Evolutionary conservation across 306 rosid species (phyloP).

Genomic region (Heteromeles arbutifolia): DNA sequence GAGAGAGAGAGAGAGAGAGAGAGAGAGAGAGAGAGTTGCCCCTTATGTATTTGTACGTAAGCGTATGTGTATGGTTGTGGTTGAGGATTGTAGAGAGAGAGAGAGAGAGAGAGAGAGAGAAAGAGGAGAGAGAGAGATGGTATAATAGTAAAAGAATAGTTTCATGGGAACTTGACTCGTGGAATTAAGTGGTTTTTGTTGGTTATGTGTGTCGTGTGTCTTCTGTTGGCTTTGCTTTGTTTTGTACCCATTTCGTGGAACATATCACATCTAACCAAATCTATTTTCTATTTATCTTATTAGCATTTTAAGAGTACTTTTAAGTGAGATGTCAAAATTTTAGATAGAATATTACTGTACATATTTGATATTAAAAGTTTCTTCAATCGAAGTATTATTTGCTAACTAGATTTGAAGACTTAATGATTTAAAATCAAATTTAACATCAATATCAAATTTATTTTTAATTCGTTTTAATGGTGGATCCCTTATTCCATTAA

Average conservation of each 20-base stretch:
- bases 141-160: background rate
- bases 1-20: background rate
- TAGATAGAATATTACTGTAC: accelerated
- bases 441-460: too few species aligned
- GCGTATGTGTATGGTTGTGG: background rate
- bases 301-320: too few species aligned
- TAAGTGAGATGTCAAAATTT: too few species aligned
- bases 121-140: background rate
- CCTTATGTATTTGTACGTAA: too few species aligned
- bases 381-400: too few species aligned
- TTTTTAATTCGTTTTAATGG: too few species aligned
- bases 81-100: background rate
- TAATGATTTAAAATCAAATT: too few species aligned
- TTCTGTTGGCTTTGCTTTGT: background rate
- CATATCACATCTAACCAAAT: background rate
- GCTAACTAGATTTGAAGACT: too few species aligned
- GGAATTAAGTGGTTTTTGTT: background rate
- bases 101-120: too few species aligned
- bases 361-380: too few species aligned
- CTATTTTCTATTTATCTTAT: background rate
- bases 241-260: background rate
- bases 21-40: background rate
- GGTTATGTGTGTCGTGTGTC: background rate
- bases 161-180: background rate
- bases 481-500: too few species aligned